Evolutionary conservation across 805 yeast genomes (phyloP), one percentile per base, ranked within the genome.

Genomic region (Metschnikowia santaceciliae): DNA sequence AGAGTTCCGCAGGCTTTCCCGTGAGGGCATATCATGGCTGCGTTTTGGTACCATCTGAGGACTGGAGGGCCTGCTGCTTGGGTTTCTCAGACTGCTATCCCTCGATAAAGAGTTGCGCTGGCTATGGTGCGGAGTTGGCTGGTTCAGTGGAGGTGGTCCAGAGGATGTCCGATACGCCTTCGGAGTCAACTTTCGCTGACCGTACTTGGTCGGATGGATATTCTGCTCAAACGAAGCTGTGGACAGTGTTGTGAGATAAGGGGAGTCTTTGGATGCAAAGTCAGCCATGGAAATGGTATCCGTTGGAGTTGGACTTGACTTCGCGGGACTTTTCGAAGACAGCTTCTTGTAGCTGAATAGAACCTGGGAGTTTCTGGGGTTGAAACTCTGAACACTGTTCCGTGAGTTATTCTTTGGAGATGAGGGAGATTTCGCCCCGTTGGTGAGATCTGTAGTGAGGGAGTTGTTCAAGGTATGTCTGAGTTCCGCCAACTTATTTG

Each of bases 281-380:
- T 40, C 46, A 6, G 26, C 51, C 45, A 52, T 33, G n/a, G 53
- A 41, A 10, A 43, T 33, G 17, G 34, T 41, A 7, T 47, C 33
- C 4, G 43, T 30, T 2, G 26, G 38, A 10, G 17, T 30, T 13
- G 44, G 38, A 6, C 7, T 19, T 20, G 45, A 37, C 10, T 42
- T n/a, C n/a, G 48, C n/a, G 5, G 47, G 46, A 22, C 50, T 46
- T 20, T 32, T 19, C 19, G 55, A 26, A 14, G 41, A 23, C 47
- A 36, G 40, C n/a, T 59, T 64, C 30, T 67, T 62, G 54, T 72
- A 72, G 42, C 64, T 64, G 57, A 72, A 72, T 38, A 72, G 57
- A 41, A 66, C 51, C 54, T 70, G 76, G 3, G 75, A 69, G 54
- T 59, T 64, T 22, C 70, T 54, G 3, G 65, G 64, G 39, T 61